Evolutionary conservation across 2,329 filamentous ascomycete species (phyloP).

Genomic region (Whalleya microplaca): DNA sequence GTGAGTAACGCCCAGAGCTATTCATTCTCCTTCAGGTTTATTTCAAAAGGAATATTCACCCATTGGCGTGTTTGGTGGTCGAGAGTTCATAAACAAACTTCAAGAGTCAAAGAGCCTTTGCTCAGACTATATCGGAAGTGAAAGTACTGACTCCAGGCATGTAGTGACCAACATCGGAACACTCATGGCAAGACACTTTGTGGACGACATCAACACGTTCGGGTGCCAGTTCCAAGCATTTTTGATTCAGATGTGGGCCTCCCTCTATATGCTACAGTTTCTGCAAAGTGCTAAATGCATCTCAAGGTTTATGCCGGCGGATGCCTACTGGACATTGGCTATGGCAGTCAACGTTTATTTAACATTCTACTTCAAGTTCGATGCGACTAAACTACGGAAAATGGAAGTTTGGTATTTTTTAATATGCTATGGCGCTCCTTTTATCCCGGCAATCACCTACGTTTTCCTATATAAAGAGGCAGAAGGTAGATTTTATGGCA

Average conservation of each 20-base stretch:
- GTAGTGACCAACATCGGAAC: constrained; percentile 72
- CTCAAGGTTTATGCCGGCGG: constrained; percentile 76
- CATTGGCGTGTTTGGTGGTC: neutral
- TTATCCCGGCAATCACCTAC: constrained; percentile 69
- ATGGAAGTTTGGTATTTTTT: constrained; percentile 74
- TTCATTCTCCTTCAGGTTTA: neutral
- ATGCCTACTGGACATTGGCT: constrained; percentile 75
- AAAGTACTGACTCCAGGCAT: neutral
- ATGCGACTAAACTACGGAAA: constrained; percentile 62
- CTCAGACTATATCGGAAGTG: neutral
- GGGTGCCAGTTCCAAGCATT: constrained; percentile 76
- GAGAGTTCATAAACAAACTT: too few species aligned
- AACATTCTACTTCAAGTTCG: constrained; percentile 77
- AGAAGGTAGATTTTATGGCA: constrained; percentile 68
- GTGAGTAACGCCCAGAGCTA: neutral
- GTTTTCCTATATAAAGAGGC: constrained; percentile 62
- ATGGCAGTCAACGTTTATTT: constrained; percentile 87
- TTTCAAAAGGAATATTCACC: neutral
- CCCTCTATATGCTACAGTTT: neutral
- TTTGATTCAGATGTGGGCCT: constrained; percentile 77
- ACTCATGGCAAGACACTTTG: constrained; percentile 68
- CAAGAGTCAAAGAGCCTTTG: neutral
- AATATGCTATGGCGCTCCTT: constrained; percentile 73
- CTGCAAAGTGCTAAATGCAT: constrained; percentile 8
- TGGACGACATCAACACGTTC: constrained; percentile 50